Base-by-base conservation (phyloP, 2,329 filamentous ascomycete species). In the Colletotrichum gloeosporioides region DNA sequence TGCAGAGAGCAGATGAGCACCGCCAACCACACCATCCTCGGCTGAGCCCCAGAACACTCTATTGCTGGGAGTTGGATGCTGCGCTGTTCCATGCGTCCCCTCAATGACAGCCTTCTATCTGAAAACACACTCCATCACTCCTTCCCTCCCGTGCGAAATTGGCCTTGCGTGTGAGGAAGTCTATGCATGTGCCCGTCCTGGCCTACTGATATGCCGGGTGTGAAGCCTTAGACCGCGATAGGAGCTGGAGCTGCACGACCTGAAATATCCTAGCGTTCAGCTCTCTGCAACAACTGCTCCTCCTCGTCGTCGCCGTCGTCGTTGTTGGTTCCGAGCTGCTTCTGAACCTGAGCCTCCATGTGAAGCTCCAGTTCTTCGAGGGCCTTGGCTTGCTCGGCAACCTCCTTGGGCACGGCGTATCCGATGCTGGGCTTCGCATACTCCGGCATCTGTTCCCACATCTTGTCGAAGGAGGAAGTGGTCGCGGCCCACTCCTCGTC, bases 391-490 rank as follows among this genome's bases (percentile, higher is more conserved):
- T 73, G 64, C n/a, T 69, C 73, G 3, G 55, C 29, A 15, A 31
- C 70, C n/a, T 61, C 69, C n/a, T 12, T 25, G 16, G 59, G n/a
- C 32, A 53, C 69, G 7, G 79, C 31, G 2, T 71, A 75, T 2
- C 53, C 62, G 0, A 87, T 53, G 2, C 62, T 73, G 2, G 84
- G 85, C 73, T 79, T 85, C 16, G 80, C 76, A 7, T 80, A 81
- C 2, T 83, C 82, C 1, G 81, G 79, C 15, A 86, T 18, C 3
- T 79, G 75, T 12, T 77, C 77, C 83, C 85, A 87, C 18, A 82
- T 77, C 2, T 81, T 78, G 0, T 85, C 82, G 1, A 79, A 73
- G 13, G 57, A 71, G n/a, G 71, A 79, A 1, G 69, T 74, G 18
- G 49, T 69, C 5, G 74, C 74, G 6, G 76, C 65, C 73, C 73